Conservation (phyloP, 148 eudicot genomes). For the Arbutus unedo region DNA sequence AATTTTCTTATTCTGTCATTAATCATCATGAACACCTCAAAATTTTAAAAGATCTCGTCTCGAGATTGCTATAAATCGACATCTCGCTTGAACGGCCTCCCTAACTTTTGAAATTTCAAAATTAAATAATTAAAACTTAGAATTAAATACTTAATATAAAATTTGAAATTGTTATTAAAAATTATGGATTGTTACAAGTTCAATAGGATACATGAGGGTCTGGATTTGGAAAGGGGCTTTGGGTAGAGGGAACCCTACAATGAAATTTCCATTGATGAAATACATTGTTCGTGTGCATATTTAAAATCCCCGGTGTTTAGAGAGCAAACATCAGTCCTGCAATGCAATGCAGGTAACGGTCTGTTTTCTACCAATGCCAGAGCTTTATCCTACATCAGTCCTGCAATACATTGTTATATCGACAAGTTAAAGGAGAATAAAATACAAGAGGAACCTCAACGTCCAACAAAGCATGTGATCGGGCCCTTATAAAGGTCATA, state of each 20-base stretch:
- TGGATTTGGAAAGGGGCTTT: background rate
- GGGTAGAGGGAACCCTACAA: conserved; percentile 14
- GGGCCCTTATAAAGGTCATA: too few relatives aligned
- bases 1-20: too few relatives aligned
- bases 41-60: too few relatives aligned
- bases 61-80: too few relatives aligned
- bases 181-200: background rate
- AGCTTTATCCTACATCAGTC: conserved; percentile 65
- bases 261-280: conserved; percentile 18
- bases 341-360: conserved; percentile 49
- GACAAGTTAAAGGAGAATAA: background rate
- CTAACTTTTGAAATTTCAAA: too few relatives aligned
- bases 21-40: too few relatives aligned
- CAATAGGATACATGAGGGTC: conserved; percentile 24
- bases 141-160: too few relatives aligned
- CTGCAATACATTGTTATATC: conserved; percentile 5
- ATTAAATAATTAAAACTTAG: too few relatives aligned
- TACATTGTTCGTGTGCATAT: conserved; percentile 16
- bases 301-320: conserved; percentile 73
- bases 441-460: too few relatives aligned
- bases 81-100: too few relatives aligned
- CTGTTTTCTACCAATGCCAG: conserved; percentile 60
- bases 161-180: too few relatives aligned
- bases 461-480: too few relatives aligned
- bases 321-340: conserved; percentile 71